A percentile compares a stretch with the other conserved stretches of the same genome.
Evolutionary conservation across 495 filamentous ascomycete genomes (phyloP).

Genomic region (Penicillium flavigenum): DNA sequence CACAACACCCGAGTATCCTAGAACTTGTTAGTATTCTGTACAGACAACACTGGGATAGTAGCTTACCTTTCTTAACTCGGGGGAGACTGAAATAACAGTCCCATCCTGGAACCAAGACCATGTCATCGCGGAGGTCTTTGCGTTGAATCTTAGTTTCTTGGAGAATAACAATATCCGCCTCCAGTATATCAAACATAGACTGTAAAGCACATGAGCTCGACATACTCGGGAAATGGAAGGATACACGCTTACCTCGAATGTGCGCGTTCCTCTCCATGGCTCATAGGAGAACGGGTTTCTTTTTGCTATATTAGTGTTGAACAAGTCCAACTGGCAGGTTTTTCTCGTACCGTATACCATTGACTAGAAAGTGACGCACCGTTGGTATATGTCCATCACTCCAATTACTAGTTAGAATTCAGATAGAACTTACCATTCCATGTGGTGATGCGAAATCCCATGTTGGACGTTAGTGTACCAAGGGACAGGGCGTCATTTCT

Average conservation of each 20-base stretch:
- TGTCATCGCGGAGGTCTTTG: conserved; percentile 91
- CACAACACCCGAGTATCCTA: conserved; percentile 95
- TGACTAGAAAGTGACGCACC: conserved; percentile 56
- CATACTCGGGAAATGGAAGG: not conserved
- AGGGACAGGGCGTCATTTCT: conserved; percentile 20
- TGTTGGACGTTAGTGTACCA: conserved; percentile 31
- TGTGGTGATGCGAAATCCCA: conserved; percentile 81
- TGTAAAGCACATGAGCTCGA: conserved; percentile 26
- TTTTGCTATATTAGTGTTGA: not conserved
- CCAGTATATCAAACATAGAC: conserved; percentile 92
- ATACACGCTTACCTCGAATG: conserved; percentile 63
- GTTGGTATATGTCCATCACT: conserved; percentile 9
- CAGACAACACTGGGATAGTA: not conserved
- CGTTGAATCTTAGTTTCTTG: conserved; percentile 97
- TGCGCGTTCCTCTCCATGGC: conserved; percentile 85
- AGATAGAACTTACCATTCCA: conserved; percentile 70
- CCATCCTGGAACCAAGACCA: conserved; percentile 95
- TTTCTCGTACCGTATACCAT: conserved; percentile 76
- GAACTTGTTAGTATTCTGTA: conserved; percentile 4
- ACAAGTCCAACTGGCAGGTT: not conserved
- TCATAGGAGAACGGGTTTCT: conserved; percentile 94
- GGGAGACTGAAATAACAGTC: conserved; percentile 95
- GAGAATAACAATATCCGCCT: conserved; percentile 91
- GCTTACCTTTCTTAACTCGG: conserved; percentile 78
- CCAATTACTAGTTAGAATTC: conserved; percentile 3